Base-by-base conservation (phyloP, 495 filamentous ascomycete genomes). In the Hypoxylon lenormandii region DNA sequence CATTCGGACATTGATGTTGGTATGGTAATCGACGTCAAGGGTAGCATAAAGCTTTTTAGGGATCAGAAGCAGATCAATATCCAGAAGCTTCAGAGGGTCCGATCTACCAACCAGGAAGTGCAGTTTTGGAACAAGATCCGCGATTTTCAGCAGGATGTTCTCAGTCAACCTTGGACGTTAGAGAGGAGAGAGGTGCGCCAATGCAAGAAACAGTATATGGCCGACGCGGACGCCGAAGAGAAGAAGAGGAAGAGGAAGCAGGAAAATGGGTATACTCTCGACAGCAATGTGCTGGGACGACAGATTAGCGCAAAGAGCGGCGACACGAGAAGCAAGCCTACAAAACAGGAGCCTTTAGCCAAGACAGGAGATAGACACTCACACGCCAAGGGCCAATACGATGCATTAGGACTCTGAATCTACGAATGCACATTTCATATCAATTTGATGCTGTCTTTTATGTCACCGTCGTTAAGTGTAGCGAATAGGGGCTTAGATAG, bases 21-120 rank as follows among this genome's bases (percentile, higher is more conserved):
- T 4, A 82, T 83, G 5, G 80, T 92, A 1, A 80, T 96, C 11
- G 92, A 94, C 65, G 81, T 91, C 22, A 97, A 96, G 72, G 92
- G 94, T 11, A 88, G 82, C 1, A 74, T 96, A 0, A 82, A 78
- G 7, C 74, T 75, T 10, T 97, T 90, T 70, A 83, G 93, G 40
- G 80, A 79, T 0, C 75, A 76, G 22, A 86, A 80, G 66, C 91
- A 97, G 72, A 77, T 97, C 6, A 78, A 89, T 23, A 76, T 92
- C 5, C 89, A 94, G 69, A 89, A 90, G 26, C 80, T 93, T 16
- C 79, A 76, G 47, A 71, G 84, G 0, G 53, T 94, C 0, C 64
- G 65, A 0, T 85, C 88, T 36, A 92, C 90, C n/a, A 88, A 88
- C 63, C 85, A 89, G 21, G 95, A 98, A 74, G 89, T 91, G 23